Evolutionary conservation across 129 eudicot species (phyloP).

Genomic region (Oenanthe sinensis): DNA sequence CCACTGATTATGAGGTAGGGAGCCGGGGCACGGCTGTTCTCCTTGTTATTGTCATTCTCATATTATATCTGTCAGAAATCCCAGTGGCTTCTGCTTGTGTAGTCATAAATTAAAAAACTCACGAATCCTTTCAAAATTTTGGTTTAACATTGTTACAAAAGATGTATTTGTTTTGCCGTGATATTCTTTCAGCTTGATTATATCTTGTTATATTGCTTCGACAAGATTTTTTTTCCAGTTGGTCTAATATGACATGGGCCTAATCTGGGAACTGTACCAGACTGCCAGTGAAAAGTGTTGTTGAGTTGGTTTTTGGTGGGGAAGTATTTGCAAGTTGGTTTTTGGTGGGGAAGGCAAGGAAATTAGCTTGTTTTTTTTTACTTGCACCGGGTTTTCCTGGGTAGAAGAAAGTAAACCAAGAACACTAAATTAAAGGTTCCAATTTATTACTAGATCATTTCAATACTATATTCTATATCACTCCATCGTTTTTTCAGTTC

Average conservation of each 20-base stretch:
- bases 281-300: background rate
- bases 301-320: background rate
- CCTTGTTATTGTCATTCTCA: background rate
- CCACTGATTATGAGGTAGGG: background rate
- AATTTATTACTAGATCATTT: too few species aligned
- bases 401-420: background rate
- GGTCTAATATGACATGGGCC: background rate
- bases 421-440: too few species aligned
- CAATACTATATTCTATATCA: too few species aligned
- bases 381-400: too few species aligned
- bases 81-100: background rate
- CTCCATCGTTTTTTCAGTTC: too few species aligned
- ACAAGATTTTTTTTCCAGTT: background rate
- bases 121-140: background rate
- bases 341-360: background rate
- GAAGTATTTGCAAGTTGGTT: too few species aligned
- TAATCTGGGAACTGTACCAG: background rate
- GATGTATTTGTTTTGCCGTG: too few species aligned
- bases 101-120: too few species aligned
- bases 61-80: background rate
- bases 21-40: background rate
- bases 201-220: too few species aligned
- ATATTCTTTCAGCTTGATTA: too few species aligned
- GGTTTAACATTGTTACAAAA: too few species aligned
- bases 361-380: background rate